Evolutionary conservation across 2,329 filamentous ascomycete genomes (phyloP).

Genomic region (Diaporthe eres): DNA sequence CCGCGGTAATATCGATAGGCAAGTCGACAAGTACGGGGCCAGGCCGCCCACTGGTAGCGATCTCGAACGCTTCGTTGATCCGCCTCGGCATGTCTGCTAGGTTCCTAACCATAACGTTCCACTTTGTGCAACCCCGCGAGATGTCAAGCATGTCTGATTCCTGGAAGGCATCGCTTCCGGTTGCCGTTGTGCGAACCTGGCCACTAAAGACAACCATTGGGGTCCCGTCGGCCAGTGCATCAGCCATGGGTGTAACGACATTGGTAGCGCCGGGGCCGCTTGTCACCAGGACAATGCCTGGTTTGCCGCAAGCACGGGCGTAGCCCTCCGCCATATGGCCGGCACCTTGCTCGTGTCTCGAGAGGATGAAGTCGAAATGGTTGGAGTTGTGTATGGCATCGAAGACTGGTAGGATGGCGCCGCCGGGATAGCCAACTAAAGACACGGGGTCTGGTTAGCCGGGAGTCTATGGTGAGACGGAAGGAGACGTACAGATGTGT

Average conservation of each 20-base stretch:
- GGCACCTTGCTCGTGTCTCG: too few species aligned
- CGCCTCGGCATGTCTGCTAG: conserved; percentile 91
- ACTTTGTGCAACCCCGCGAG: conserved; percentile 95
- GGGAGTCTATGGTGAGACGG: background rate
- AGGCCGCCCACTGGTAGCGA: conserved; percentile 92
- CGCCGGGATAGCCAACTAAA: too few species aligned
- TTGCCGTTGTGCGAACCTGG: conserved; percentile 90
- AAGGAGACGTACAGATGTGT: background rate
- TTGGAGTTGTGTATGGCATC: too few species aligned
- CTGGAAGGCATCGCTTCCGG: conserved; percentile 97
- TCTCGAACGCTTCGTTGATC: conserved; percentile 98
- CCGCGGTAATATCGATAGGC: conserved; percentile 95
- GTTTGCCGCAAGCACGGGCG: too few species aligned
- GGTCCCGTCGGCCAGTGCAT: too few species aligned
- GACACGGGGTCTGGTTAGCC: background rate
- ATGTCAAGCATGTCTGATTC: conserved; percentile 96
- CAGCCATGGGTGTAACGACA: too few species aligned
- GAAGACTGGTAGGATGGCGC: too few species aligned
- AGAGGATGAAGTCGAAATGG: too few species aligned
- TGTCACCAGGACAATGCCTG: too few species aligned
- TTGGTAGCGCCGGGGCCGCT: too few species aligned
- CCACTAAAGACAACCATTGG: too few species aligned
- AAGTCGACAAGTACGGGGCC: conserved; percentile 96
- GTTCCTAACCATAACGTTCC: conserved; percentile 99
- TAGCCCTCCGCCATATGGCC: too few species aligned